Conservation (phyloP, 805 yeast species). For the Hanseniaspora nectarophila region DNA sequence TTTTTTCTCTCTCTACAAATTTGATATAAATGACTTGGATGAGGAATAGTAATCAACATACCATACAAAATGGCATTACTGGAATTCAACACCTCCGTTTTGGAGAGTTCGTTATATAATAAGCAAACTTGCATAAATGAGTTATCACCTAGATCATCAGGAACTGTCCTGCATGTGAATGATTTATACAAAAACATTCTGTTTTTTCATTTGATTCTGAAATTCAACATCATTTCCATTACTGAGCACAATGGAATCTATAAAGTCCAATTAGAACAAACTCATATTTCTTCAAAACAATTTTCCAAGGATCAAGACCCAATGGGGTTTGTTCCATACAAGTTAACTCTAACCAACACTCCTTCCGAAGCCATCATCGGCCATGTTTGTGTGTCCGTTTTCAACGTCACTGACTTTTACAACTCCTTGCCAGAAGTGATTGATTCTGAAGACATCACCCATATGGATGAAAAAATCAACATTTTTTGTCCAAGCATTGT, state of each 20-base stretch:
- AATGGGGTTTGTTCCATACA: not conserved
- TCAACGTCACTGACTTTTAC: slow-evolving; percentile 46
- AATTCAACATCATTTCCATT: not conserved
- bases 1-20: no score
- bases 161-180: not conserved
- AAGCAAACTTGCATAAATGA: not conserved
- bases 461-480: no score
- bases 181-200: not conserved
- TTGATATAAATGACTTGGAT: not conserved
- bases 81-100: not conserved
- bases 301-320: not conserved
- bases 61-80: not conserved
- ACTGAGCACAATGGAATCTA: no score
- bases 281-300: not conserved
- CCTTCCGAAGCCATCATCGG: slow-evolving; percentile 73
- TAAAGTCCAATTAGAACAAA: not conserved
- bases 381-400: slow-evolving; percentile 82
- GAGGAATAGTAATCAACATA: not conserved
- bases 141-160: not conserved
- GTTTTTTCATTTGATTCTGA: not conserved
- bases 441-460: not conserved
- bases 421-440: slow-evolving; percentile 31
- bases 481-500: no score
- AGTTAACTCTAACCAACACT: not conserved
- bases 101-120: not conserved